phyloP scores from a whole-genome alignment of 2,329 filamentous ascomycete species.

The Trichoderma hamatum region DNA sequence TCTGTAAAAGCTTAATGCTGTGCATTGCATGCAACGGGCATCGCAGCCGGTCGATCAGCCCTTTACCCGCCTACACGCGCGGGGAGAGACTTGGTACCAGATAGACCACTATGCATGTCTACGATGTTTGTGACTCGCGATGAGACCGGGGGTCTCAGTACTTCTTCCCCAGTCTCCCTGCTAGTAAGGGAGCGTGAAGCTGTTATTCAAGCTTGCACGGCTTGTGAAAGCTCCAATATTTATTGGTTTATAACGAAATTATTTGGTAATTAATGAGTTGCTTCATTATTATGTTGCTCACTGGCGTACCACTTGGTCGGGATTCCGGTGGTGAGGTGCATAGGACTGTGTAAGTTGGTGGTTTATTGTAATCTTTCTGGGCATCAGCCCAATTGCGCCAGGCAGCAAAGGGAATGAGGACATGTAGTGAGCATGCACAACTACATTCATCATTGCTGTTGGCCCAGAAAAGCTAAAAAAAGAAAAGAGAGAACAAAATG shows the following conservation, averaged over 20 bases:
- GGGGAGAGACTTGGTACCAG: not conserved
- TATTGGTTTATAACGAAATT: not conserved
- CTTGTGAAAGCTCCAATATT: too few relatives aligned
- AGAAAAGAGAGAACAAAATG: not conserved
- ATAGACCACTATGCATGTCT: conserved; percentile 21
- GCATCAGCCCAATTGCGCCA: not conserved
- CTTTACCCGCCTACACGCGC: conserved; percentile 10
- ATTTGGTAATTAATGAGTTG: not conserved
- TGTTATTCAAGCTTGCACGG: not conserved
- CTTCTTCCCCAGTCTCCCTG: conserved; percentile 2
- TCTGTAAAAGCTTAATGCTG: not conserved
- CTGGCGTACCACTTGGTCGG: not conserved
- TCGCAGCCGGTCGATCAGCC: not conserved
- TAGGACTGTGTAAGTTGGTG: not conserved
- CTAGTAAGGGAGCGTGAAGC: not conserved
- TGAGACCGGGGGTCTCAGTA: conserved; percentile 8
- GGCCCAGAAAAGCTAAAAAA: not conserved
- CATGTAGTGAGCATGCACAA: not conserved
- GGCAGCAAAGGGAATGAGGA: not conserved
- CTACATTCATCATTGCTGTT: not conserved
- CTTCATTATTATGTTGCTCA: not conserved
- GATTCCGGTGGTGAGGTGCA: conserved; percentile 10
- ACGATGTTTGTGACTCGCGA: conserved; percentile 7
- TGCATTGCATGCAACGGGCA: conserved; percentile 1
- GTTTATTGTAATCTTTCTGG: conserved; percentile 7